These are phyloP conservation scores for Mycena polygramma DNA, from an alignment of 768 basidiomycete species.

Conservation along the genomic window DNA sequence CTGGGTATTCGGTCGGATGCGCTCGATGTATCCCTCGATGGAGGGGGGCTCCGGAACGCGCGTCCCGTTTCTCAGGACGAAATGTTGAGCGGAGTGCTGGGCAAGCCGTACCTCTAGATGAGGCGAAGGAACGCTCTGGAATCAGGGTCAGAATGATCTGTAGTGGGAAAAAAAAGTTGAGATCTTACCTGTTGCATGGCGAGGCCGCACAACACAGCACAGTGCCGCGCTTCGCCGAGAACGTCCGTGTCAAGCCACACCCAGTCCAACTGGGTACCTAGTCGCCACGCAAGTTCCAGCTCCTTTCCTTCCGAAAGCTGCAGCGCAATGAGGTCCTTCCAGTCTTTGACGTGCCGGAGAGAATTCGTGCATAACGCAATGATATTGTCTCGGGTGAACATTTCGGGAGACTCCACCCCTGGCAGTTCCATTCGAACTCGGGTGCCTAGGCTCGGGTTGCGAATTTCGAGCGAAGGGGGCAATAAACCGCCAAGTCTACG, in stretches of 20 bases:
- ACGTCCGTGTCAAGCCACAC: slow-evolving; percentile 80
- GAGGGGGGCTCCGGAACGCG: slow-evolving; percentile 80
- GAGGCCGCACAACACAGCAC: slow-evolving; percentile 83
- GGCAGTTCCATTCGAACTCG: slow-evolving; percentile 82
- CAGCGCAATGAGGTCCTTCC: slow-evolving; percentile 70
- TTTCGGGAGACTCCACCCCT: slow-evolving; percentile 57
- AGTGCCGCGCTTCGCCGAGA: slow-evolving; percentile 70
- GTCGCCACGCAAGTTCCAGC: slow-evolving; percentile 85
- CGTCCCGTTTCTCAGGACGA: slow-evolving; percentile 61
- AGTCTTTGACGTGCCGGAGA: slow-evolving; percentile 68
- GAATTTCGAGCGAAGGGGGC: slow-evolving; percentile 77
- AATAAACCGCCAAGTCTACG: slow-evolving; percentile 78
- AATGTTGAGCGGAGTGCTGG: slow-evolving; percentile 70
- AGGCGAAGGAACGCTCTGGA: slow-evolving; percentile 50
- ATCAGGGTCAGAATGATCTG: neutral
- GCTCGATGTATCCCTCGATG: slow-evolving; percentile 89
- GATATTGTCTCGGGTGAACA: slow-evolving; percentile 74
- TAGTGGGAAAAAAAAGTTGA: slow-evolving; percentile 16
- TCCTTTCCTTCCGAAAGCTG: slow-evolving; percentile 66
- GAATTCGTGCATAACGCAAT: slow-evolving; percentile 72
- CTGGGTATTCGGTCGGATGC: slow-evolving; percentile 71
- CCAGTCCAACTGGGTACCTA: slow-evolving; percentile 86
- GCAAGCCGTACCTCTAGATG: slow-evolving; percentile 82
- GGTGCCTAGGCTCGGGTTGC: slow-evolving; percentile 75
- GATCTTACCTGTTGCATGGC: slow-evolving; percentile 75